phyloP scores from a whole-genome alignment of 2,329 filamentous ascomycete species.

The Penicillium crustosum region DNA sequence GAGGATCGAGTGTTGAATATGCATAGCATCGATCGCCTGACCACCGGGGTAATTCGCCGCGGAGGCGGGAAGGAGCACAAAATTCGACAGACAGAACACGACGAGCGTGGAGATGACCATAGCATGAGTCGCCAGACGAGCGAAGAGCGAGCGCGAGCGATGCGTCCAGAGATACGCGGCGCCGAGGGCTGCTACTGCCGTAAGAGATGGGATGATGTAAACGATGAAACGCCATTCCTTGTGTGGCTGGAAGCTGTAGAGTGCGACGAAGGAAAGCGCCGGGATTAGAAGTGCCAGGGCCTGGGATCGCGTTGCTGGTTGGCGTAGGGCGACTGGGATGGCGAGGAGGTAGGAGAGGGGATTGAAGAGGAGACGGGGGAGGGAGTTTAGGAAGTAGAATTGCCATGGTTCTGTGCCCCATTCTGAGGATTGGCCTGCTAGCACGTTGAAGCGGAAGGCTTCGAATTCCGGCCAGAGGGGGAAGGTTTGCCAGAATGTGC shows the following conservation, averaged over 20 bases:
- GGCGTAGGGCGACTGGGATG: constrained; percentile 53
- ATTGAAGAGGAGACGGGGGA: constrained; percentile 83
- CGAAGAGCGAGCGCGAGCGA: constrained; percentile 60
- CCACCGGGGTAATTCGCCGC: constrained; percentile 93
- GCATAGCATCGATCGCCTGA: constrained; percentile 61
- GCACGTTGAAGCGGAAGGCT: constrained; percentile 87
- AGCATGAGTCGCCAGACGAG: constrained; percentile 54
- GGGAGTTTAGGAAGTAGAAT: constrained; percentile 78
- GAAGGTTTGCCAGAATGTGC: constrained; percentile 83
- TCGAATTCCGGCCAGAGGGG: constrained; percentile 85
- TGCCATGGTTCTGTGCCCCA: constrained; percentile 88
- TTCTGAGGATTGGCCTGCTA: constrained; percentile 75
- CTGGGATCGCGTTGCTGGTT: constrained; percentile 52
- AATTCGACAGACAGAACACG: constrained; percentile 61
- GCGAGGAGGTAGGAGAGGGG: constrained; percentile 61
- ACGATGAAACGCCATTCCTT: constrained; percentile 97
- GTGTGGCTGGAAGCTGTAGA: constrained; percentile 89
- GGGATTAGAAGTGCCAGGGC: constrained; percentile 62
- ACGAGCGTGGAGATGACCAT: constrained; percentile 61
- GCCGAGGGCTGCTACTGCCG: constrained; percentile 71
- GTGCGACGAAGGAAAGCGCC: constrained; percentile 66
- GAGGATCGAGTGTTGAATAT: constrained; percentile 27
- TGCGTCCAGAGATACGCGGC: constrained; percentile 70
- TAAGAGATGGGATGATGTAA: constrained; percentile 79
- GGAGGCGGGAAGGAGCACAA: constrained; percentile 75